Evolutionary conservation across 1,284 basidiomycete genomes (phyloP).

Genomic region (Moniliella sp.): DNA sequence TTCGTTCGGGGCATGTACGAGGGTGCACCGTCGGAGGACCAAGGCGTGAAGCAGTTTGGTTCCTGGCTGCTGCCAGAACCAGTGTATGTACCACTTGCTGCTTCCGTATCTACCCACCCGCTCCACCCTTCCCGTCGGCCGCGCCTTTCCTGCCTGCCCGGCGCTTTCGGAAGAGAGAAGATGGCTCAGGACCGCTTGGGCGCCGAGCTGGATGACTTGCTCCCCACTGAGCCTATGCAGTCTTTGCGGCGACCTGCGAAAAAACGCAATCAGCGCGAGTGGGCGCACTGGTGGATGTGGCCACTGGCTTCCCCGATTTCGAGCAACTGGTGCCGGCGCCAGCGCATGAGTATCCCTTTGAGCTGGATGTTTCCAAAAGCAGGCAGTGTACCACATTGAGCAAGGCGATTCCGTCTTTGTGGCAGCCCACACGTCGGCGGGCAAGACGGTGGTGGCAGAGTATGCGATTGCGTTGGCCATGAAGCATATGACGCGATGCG

Average conservation of each 20-base stretch:
- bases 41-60: constrained; percentile 1
- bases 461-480: constrained; percentile 89
- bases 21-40: constrained; percentile 16
- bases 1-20: constrained; percentile 44
- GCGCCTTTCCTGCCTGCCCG: too few relatives aligned
- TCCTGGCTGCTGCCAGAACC: not conserved
- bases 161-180: too few relatives aligned
- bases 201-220: constrained; percentile 26
- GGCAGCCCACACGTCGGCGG: constrained; percentile 91
- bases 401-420: constrained; percentile 95
- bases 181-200: constrained; percentile 3
- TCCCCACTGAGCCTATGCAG: constrained; percentile 11
- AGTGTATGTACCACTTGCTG: not conserved
- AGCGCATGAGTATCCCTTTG: constrained; percentile 64
- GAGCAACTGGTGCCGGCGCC: constrained; percentile 66
- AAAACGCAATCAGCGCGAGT: constrained; percentile 52
- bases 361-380: constrained; percentile 80
- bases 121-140: not conserved
- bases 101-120: too few relatives aligned
- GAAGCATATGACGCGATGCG: constrained; percentile 95
- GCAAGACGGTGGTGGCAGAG: constrained; percentile 95
- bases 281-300: constrained; percentile 92
- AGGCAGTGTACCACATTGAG: constrained; percentile 91
- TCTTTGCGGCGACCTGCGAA: constrained; percentile 3
- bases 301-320: constrained; percentile 69